Base-by-base conservation (phyloP, 495 filamentous ascomycete genomes). In the Penicillium malachiteum region DNA sequence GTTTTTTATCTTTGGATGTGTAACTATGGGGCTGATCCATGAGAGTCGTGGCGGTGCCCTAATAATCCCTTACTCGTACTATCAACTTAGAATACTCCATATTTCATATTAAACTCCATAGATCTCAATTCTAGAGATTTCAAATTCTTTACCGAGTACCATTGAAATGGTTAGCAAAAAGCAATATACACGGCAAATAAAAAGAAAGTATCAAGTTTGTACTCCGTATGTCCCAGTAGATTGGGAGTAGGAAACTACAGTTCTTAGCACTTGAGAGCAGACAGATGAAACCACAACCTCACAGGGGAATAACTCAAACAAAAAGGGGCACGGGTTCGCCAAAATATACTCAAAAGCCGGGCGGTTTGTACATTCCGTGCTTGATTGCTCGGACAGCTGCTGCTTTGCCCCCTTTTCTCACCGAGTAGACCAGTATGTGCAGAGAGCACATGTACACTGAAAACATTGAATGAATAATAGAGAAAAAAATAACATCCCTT, bases 11-110 rank as follows among this genome's bases (percentile, higher is more conserved):
- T 40, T 33, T 55, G 40, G 39, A 54, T 55, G 64, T 64, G 65
- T 67, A 67, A 67, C 65, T 41, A 49, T 54, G 62, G 48, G 48
- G 48, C 48, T 50, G 48, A 59, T 64, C 50, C 58, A 59, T 34
- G 43, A 48, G 18, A n/a, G 34, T 35, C 48, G 48, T 48, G 43
- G 39, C 43, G 50, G 39, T 43, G 50, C 50, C 50, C 30, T 34
- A 52, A 48, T 3, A 34, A 34, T 30, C 46, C 46, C 46, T 48
- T 48, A 30, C 46, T 48, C 46, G 43, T 26, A 26, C 21, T 26
- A 26, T 26, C 21, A 26, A 26, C 21, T n/a, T n/a, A n/a, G n/a
- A n/a, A n/a, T n/a, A 26, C 21, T 26, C 21, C 21, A 26, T 26
- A 26, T 26, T 26, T 26, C 21, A 26, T 26, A 2, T 26, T 4